These are phyloP conservation scores for Astrocystis sublimbata DNA, from an alignment of 495 filamentous ascomycete genomes.

Conservation along the genomic window DNA sequence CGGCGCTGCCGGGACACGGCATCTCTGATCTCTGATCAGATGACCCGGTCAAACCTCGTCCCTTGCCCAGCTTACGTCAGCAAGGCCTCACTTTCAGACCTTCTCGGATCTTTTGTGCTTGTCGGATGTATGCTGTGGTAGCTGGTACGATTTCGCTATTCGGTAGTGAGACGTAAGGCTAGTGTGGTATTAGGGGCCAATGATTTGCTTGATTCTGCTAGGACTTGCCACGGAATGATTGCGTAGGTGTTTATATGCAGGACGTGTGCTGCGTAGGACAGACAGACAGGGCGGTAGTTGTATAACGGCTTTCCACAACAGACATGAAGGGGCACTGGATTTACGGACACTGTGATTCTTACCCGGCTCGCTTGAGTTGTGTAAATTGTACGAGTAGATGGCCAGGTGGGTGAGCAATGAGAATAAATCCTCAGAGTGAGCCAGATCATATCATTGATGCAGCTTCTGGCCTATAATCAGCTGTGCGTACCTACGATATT, in stretches of 20 bases:
- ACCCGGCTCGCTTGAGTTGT: neutral
- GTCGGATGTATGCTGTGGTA: slow-evolving; percentile 2
- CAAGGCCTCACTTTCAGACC: neutral
- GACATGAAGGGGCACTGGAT: neutral
- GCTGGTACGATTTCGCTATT: neutral
- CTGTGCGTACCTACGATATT: too few relatives aligned
- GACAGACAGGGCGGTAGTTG: too few relatives aligned
- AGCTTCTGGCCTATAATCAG: too few relatives aligned
- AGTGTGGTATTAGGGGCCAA: too few relatives aligned
- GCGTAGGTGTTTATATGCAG: neutral
- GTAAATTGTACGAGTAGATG: too few relatives aligned
- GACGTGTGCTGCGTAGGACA: neutral
- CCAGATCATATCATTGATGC: too few relatives aligned
- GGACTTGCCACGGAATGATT: neutral
- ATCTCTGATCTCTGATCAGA: neutral
- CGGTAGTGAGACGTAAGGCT: neutral
- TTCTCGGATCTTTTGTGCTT: neutral
- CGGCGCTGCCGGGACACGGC: neutral
- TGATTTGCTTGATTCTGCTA: too few relatives aligned
- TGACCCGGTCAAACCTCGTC: slow-evolving; percentile 1
- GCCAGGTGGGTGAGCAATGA: too few relatives aligned
- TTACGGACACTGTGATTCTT: neutral
- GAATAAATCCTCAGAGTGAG: too few relatives aligned
- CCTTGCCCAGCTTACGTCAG: neutral
- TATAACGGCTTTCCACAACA: neutral